phyloP scores from a whole-genome alignment of 371 early-diverging fungal species.

The Capillidium rhysosporum region DNA sequence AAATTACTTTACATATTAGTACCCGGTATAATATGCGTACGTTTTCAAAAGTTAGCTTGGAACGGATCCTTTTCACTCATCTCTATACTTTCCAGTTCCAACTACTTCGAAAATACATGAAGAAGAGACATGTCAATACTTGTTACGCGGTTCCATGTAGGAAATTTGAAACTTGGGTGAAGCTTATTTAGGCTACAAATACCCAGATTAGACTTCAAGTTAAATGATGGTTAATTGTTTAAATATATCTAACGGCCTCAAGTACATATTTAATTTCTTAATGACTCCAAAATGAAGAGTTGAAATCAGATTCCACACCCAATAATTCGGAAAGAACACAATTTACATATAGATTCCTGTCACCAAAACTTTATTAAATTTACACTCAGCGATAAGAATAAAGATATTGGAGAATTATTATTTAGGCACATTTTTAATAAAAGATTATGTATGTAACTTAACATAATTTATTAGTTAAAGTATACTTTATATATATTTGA shows the following conservation, averaged over 20 bases:
- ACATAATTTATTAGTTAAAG: too few relatives aligned
- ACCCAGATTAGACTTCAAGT: conserved; percentile 19
- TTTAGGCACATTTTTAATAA: too few relatives aligned
- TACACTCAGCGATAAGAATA: background rate
- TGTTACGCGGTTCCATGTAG: conserved; percentile 27
- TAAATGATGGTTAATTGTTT: conserved; percentile 23
- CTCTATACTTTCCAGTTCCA: conserved; percentile 40
- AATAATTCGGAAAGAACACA: conserved; percentile 25
- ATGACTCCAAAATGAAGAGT: conserved; percentile 36
- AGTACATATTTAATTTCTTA: conserved; percentile 41
- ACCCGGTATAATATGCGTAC: conserved; percentile 38
- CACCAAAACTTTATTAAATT: background rate
- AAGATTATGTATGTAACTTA: too few relatives aligned
- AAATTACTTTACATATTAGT: conserved; percentile 23
- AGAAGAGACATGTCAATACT: conserved; percentile 22
- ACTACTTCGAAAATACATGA: conserved; percentile 34
- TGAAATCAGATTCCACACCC: conserved; percentile 45
- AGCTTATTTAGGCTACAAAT: conserved; percentile 11
- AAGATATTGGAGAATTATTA: background rate
- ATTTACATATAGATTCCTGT: background rate
- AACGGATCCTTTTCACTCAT: conserved; percentile 20
- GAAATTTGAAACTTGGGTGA: conserved; percentile 37
- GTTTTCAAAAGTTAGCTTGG: conserved; percentile 78
- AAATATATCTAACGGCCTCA: conserved; percentile 19
- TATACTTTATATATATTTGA: too few relatives aligned